A percentile compares a stretch with the other conserved stretches of the same genome.
These are phyloP conservation scores for Symbiodinium pilosum DNA, from an alignment of 73 alveolate species.

Conservation along the genomic window DNA sequence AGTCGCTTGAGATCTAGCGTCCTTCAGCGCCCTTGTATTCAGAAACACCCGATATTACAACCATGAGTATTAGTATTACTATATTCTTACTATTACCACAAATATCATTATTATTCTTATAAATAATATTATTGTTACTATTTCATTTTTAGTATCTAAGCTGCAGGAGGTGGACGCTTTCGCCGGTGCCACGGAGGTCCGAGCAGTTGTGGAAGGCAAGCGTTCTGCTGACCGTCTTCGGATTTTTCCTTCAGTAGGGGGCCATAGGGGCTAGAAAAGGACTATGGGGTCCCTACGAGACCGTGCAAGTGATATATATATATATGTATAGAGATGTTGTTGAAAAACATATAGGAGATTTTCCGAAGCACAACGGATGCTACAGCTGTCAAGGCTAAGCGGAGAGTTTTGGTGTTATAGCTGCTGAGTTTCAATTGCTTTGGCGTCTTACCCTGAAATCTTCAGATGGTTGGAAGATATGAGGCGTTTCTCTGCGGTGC, in stretches of 20 bases:
- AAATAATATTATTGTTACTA: too few relatives aligned
- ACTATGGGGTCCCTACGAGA: neutral
- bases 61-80: too few relatives aligned
- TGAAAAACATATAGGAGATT: neutral
- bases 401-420: too few relatives aligned
- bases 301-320: neutral
- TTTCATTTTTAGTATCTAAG: neutral
- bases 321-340: neutral
- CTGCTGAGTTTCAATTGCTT: too few relatives aligned
- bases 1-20: too few relatives aligned
- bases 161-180: slow-evolving; percentile 36
- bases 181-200: slow-evolving; percentile 44
- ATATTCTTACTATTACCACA: too few relatives aligned
- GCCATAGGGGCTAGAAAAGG: neutral
- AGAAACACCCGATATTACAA: too few relatives aligned
- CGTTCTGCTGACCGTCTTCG: neutral
- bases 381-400: neutral
- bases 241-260: neutral
- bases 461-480: too few relatives aligned
- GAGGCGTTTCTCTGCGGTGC: too few relatives aligned
- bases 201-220: slow-evolving; percentile 46
- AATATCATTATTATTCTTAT: too few relatives aligned
- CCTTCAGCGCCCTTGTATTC: too few relatives aligned
- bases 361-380: neutral
- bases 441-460: too few relatives aligned